These are phyloP conservation scores for Pleurotus djamor DNA, from an alignment of 768 basidiomycete genomes.

Conservation along the genomic window DNA sequence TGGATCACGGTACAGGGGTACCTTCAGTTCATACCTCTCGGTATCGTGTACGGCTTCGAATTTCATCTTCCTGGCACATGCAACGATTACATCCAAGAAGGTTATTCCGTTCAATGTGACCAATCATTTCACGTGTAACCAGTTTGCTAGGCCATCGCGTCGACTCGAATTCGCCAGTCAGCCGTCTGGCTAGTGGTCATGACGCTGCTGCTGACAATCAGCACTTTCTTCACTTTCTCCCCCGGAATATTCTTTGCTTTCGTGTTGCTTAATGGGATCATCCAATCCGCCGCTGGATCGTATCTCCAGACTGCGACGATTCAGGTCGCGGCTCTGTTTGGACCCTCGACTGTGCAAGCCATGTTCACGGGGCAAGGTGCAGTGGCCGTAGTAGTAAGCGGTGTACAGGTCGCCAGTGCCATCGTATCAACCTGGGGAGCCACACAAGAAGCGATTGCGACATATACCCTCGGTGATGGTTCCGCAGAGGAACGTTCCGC, in stretches of 20 bases:
- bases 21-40: slow-evolving; percentile 68
- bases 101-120: slow-evolving; percentile 34
- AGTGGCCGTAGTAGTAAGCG: slow-evolving; percentile 78
- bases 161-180: slow-evolving; percentile 51
- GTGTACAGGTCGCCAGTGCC: slow-evolving; percentile 70
- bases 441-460: slow-evolving; percentile 22
- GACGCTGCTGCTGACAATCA: slow-evolving; percentile 58
- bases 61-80: slow-evolving; percentile 71
- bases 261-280: slow-evolving; percentile 56
- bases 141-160: slow-evolving; percentile 51
- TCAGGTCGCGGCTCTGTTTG: slow-evolving; percentile 81
- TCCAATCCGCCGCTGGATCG: slow-evolving; percentile 60
- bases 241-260: slow-evolving; percentile 63
- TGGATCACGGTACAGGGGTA: slow-evolving; percentile 51
- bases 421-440: slow-evolving; percentile 51
- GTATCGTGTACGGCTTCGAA: slow-evolving; percentile 62
- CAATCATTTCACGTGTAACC: not conserved
- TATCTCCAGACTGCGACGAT: slow-evolving; percentile 79
- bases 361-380: slow-evolving; percentile 86
- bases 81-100: slow-evolving; percentile 66
- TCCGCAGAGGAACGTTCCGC: slow-evolving; percentile 68
- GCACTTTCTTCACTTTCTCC: slow-evolving; percentile 56
- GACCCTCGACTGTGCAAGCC: slow-evolving; percentile 67
- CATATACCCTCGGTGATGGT: slow-evolving; percentile 26
- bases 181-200: slow-evolving; percentile 51